Base-by-base conservation (phyloP, 805 yeast genomes). In the Metschnikowia rubicola region DNA sequence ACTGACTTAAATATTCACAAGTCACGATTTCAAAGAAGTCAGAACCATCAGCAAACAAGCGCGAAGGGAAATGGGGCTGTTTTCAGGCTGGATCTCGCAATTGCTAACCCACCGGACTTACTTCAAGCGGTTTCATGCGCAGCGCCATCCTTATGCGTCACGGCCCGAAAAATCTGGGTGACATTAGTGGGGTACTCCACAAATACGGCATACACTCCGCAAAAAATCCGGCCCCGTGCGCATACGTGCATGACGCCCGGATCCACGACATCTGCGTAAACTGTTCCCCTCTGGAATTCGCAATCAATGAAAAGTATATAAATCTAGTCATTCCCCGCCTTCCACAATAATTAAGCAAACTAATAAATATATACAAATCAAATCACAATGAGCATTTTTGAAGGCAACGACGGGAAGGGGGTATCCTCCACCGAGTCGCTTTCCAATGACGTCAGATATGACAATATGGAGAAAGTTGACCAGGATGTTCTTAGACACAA, bases 401-500 rank as follows among this genome's bases (percentile, higher is more conserved):
- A 58, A 35, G 54, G 48, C 8, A 46, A 52, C 17, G 55, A 51
- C 15, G 49, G 47, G 17, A 51, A 52, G 48, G 60, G 44, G 50
- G 29, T 43, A 37, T 52, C 54, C 34, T 53, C 58, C 40, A 46
- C 55, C 29, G 63, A 61, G 28, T 47, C 59, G 40, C 46, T 43
- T 4, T 37, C 41, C n/a, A 40, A 37, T 12, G 56, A 52, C 15
- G 45, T 53, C 35, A 46, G 44, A 12, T 61, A 58, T 41, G 63
- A 61, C 37, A 47, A 48, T 31, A 39, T 43, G 19, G 48, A 45
- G 4, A 65, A 65, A 53, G 48, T 61, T n/a, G 68, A 61, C 34
- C 44, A 56, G n/a, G 53, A 57, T 10, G 66, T 58, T 34, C 50
- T 59, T 30, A 72, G 72, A 13, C 56, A 58, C 35, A 64, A 67